Percentiles rank a stretch among this genome's conserved stretches.
These are phyloP conservation scores for Malassezia dermatis DNA, from an alignment of 1,284 basidiomycete species.

Conservation along the genomic window DNA sequence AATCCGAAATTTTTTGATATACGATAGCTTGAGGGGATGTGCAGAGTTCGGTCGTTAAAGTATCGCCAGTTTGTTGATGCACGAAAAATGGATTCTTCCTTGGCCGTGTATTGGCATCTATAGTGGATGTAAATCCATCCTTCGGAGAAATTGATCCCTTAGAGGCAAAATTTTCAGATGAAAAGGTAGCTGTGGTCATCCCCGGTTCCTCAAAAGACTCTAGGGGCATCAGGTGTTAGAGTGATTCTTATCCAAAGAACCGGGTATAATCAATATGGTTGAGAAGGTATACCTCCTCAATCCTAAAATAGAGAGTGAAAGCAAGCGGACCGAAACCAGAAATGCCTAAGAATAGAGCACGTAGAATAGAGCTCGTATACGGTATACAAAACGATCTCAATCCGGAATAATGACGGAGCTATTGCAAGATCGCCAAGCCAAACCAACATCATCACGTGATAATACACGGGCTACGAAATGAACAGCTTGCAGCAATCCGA, in stretches of 20 bases:
- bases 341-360: neutral
- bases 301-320: neutral
- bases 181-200: neutral
- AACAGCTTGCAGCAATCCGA: constrained; percentile 58
- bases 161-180: neutral
- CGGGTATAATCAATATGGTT: neutral
- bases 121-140: neutral
- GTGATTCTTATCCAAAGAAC: neutral
- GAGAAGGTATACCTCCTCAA: neutral
- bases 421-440: neutral
- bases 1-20: neutral
- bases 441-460: neutral
- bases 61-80: neutral
- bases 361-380: neutral
- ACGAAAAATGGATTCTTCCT: neutral
- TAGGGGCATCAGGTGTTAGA: neutral
- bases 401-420: neutral
- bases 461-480: constrained; percentile 24
- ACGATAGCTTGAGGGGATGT: neutral
- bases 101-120: neutral
- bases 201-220: neutral
- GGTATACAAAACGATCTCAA: neutral
- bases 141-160: neutral
- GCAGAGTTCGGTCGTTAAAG: neutral
- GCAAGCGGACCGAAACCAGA: neutral